Evolutionary conservation across 2,329 filamentous ascomycete genomes (phyloP).

Genomic region (Aureobasidium mangrovei): DNA sequence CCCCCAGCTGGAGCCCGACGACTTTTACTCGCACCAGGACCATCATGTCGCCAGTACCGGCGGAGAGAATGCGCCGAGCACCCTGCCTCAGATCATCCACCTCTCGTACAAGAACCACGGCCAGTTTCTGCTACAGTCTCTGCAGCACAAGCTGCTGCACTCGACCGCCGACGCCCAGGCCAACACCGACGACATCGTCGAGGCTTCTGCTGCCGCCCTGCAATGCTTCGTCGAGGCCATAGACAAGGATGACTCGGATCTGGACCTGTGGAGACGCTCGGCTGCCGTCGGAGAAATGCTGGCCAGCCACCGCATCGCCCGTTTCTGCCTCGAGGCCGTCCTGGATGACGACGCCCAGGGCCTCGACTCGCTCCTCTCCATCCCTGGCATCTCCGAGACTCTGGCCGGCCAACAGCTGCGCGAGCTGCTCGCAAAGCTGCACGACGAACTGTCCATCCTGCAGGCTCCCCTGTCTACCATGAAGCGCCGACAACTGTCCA

Average conservation of each 20-base stretch:
- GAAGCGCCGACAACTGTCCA: slow-evolving; percentile 43
- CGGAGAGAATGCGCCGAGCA: slow-evolving; percentile 66
- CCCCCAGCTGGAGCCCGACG: slow-evolving; percentile 34
- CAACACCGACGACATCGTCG: slow-evolving; percentile 21
- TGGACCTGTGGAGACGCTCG: slow-evolving; percentile 55
- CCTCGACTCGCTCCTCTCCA: slow-evolving; percentile 43
- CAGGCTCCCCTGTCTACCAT: slow-evolving; percentile 43
- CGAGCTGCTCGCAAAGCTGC: slow-evolving; percentile 40
- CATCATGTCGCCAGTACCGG: slow-evolving; percentile 31
- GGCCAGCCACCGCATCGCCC: slow-evolving; percentile 48
- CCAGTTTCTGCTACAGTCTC: slow-evolving; percentile 75
- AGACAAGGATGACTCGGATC: slow-evolving; percentile 55
- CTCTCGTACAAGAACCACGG: slow-evolving; percentile 93
- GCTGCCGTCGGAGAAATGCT: slow-evolving; percentile 50
- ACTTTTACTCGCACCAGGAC: slow-evolving; percentile 20
- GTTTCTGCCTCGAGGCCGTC: slow-evolving; percentile 56
- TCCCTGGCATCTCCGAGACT: slow-evolving; percentile 50
- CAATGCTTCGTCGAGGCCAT: slow-evolving; percentile 52
- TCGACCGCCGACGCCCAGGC: slow-evolving; percentile 19
- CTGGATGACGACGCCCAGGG: slow-evolving; percentile 53
- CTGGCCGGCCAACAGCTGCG: slow-evolving; percentile 45
- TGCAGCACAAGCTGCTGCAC: slow-evolving; percentile 39
- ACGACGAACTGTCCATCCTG: slow-evolving; percentile 47
- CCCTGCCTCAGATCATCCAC: slow-evolving; percentile 80
- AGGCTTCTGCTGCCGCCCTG: slow-evolving; percentile 37